phyloP scores from a whole-genome alignment of 2,329 filamentous ascomycete genomes.

The Sclerotinia trifoliorum region DNA sequence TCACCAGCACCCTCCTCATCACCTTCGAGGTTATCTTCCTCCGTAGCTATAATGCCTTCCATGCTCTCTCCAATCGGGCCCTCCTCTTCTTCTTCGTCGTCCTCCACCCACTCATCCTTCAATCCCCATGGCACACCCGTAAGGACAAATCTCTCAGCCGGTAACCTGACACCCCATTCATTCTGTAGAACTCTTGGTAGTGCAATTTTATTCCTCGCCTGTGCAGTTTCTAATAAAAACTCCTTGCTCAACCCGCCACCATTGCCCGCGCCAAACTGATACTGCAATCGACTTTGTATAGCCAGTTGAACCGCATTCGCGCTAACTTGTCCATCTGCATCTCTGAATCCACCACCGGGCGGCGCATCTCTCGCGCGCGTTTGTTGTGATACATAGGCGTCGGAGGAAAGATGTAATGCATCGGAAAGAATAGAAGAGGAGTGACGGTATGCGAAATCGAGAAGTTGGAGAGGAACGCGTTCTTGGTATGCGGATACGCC shows the following conservation, averaged over 20 bases:
- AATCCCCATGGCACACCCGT: conserved; percentile 65
- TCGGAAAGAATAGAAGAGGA: conserved; percentile 70
- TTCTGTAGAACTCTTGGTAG: conserved; percentile 62
- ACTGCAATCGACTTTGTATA: conserved; percentile 65
- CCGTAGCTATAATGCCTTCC: conserved; percentile 41
- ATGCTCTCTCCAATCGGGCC: conserved; percentile 41
- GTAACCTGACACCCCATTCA: conserved; percentile 67
- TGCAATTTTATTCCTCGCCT: conserved; percentile 65
- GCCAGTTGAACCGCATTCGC: conserved; percentile 70
- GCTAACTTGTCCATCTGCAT: conserved; percentile 48
- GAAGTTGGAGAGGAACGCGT: conserved; percentile 76
- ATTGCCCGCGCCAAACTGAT: conserved; percentile 61
- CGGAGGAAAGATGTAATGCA: conserved; percentile 65
- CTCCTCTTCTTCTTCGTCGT: conserved; percentile 46
- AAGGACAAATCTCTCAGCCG: conserved; percentile 66
- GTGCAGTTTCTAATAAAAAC: conserved; percentile 72
- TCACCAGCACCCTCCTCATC: conserved; percentile 21
- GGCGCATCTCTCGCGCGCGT: conserved; percentile 39
- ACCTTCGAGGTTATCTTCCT: conserved; percentile 42
- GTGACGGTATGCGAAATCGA: conserved; percentile 86
- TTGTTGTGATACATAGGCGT: conserved; percentile 58
- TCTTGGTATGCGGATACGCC: conserved; percentile 78
- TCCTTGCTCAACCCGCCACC: conserved; percentile 64
- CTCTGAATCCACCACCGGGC: conserved; percentile 35
- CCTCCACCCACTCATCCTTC: conserved; percentile 57